Conservation (phyloP, 2,329 filamentous ascomycete genomes). For the Clarireedia paspali region DNA sequence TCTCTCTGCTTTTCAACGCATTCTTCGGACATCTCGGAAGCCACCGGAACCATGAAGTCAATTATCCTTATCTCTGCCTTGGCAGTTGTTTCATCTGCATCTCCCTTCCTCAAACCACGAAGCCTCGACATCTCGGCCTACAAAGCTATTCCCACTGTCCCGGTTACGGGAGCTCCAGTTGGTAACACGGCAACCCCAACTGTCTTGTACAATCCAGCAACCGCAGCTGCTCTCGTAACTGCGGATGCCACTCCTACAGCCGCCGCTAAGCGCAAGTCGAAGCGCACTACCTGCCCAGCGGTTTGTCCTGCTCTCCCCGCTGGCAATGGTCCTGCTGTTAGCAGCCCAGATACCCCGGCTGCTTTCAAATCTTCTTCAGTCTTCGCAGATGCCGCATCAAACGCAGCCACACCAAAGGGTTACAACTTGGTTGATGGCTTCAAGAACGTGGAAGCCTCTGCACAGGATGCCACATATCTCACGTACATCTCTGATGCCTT, state of each 20-base stretch:
- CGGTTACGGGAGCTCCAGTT: conserved; percentile 1
- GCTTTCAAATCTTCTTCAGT: background rate
- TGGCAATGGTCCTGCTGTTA: background rate
- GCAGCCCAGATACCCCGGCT: background rate
- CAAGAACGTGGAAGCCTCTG: background rate
- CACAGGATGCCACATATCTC: conserved; percentile 4
- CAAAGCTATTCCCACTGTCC: conserved; percentile 1
- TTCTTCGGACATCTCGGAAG: background rate
- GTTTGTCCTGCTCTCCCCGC: background rate
- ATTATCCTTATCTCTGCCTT: background rate
- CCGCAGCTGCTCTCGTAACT: background rate
- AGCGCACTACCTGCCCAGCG: background rate
- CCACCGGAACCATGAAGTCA: background rate
- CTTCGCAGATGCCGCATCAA: background rate
- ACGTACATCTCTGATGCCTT: conserved; percentile 7
- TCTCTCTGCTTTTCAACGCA: background rate
- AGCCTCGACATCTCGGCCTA: conserved; percentile 6
- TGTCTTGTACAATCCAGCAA: background rate
- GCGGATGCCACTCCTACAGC: background rate
- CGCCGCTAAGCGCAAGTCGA: background rate
- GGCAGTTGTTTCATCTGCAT: background rate
- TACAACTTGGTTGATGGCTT: conserved; percentile 1
- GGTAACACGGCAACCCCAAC: conserved; percentile 2
- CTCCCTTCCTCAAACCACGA: conserved; percentile 1
- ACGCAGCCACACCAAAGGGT: background rate